Base-by-base conservation (phyloP, 2,329 filamentous ascomycete genomes). In the Aspergillus sp. region DNA sequence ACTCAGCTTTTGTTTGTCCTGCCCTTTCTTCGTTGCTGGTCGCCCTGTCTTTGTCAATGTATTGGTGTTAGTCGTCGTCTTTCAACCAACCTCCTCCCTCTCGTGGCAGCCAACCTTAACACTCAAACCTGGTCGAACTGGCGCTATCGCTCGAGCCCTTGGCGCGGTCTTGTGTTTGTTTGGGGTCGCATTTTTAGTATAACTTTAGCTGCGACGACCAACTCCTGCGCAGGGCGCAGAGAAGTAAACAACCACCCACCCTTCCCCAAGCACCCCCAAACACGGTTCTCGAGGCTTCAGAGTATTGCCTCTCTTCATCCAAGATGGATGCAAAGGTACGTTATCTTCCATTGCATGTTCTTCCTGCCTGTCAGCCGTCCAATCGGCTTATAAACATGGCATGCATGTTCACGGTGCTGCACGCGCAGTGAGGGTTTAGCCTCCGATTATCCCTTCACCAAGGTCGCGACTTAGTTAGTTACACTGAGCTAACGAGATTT, bases 281-380 rank as follows among this genome's bases (percentile, higher is more conserved):
- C 32, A 48, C 58, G 47, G 48, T 65, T 57, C 61, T 62, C 58
- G 60, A 63, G 61, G 36, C 49, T 45, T 60, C 43, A 51, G 54
- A 45, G 32, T 49, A 47, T 12, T 4, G 9, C 30, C 25, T 56
- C 32, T 32, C 12, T 36, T 49, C 17, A 41, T 54, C 50, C 61
- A 75, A 62, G 23, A 82, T 82, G 80, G 79, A 82, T 70, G 79
- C 78, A 64, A 81, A 81, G 74, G 80, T 81, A 74, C 64, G 76
- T 72, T 65, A 39, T 69, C 61, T 64, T 58, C 54, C 55, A 56
- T 69, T 66, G 32, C 23, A 17, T 15, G 41, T 57, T 39, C 53
- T 32, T n/a, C 53, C 30, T 8, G 10, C 25, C 43, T 17, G 32
- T 54, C 47, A 30, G 12, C 23, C 25, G n/a, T 28, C 47, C 23